Conservation (phyloP, 345 rosid genomes). For the Melaleuca quinquenervia region DNA sequence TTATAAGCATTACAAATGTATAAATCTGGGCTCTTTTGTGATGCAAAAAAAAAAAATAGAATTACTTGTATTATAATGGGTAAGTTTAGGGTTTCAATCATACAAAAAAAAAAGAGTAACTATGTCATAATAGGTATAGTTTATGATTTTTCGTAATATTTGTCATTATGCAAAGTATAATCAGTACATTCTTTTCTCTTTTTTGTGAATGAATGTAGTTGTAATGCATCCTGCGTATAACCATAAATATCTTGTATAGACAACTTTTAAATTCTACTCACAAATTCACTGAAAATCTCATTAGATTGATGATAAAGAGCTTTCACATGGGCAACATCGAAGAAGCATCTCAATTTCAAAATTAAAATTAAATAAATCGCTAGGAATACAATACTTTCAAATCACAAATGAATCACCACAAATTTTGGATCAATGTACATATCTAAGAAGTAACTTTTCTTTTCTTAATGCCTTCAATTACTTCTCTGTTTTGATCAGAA, state of each 20-base stretch:
- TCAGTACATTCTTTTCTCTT: neutral
- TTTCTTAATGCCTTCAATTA: neutral
- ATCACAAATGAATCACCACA: neutral
- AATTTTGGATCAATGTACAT: neutral
- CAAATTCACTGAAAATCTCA: fast-evolving
- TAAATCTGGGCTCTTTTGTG: too few relatives aligned
- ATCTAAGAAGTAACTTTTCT: neutral
- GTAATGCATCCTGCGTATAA: fast-evolving
- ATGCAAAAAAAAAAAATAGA: too few relatives aligned
- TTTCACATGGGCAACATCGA: neutral
- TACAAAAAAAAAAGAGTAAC: too few relatives aligned
- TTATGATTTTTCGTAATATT: too few relatives aligned
- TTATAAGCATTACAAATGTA: too few relatives aligned
- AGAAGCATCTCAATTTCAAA: neutral
- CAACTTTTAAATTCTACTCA: fast-evolving
- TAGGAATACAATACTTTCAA: neutral
- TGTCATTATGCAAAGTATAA: neutral
- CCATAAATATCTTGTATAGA: fast-evolving
- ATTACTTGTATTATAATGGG: too few relatives aligned
- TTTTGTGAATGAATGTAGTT: neutral
- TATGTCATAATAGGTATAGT: too few relatives aligned
- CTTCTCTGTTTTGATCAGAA: neutral
- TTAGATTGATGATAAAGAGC: neutral
- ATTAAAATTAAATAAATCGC: neutral
- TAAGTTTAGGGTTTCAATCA: too few relatives aligned